Percentiles rank a stretch among this genome's conserved stretches.
phyloP scores from a whole-genome alignment of 2,329 filamentous ascomycete species.

The Claviceps fusiformis region DNA sequence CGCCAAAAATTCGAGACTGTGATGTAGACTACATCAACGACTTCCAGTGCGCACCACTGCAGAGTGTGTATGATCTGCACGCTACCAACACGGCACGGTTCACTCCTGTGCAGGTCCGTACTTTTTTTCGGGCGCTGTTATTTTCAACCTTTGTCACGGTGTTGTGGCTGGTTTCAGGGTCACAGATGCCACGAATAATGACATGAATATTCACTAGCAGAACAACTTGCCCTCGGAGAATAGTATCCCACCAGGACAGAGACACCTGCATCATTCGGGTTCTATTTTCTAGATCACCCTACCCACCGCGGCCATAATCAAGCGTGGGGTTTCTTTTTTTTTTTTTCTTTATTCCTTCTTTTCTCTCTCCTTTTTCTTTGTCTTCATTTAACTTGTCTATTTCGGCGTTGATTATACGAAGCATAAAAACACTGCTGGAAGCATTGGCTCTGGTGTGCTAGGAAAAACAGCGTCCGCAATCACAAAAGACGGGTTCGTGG shows the following conservation, averaged over 20 bases:
- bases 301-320: not conserved
- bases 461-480: not conserved
- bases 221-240: not conserved
- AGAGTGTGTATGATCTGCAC: conserved; percentile 3
- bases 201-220: not conserved
- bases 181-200: conserved; percentile 11
- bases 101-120: conserved; percentile 16
- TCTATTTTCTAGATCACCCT: too few relatives aligned
- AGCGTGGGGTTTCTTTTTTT: too few relatives aligned
- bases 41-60: conserved; percentile 31
- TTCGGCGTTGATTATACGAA: not conserved
- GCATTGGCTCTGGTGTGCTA: not conserved
- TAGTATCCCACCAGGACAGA: too few relatives aligned
- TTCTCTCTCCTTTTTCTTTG: not conserved
- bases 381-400: not conserved
- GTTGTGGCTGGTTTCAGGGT: conserved; percentile 29
- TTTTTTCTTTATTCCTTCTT: too few relatives aligned
- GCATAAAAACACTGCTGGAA: too few relatives aligned
- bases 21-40: conserved; percentile 44
- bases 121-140: conserved; percentile 29
- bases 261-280: too few relatives aligned
- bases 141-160: conserved; percentile 28
- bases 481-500: not conserved
- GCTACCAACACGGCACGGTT: conserved; percentile 5
- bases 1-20: conserved; percentile 45